Base-by-base conservation (phyloP, 257 asterid genomes). In the Ehretia macrophylla region DNA sequence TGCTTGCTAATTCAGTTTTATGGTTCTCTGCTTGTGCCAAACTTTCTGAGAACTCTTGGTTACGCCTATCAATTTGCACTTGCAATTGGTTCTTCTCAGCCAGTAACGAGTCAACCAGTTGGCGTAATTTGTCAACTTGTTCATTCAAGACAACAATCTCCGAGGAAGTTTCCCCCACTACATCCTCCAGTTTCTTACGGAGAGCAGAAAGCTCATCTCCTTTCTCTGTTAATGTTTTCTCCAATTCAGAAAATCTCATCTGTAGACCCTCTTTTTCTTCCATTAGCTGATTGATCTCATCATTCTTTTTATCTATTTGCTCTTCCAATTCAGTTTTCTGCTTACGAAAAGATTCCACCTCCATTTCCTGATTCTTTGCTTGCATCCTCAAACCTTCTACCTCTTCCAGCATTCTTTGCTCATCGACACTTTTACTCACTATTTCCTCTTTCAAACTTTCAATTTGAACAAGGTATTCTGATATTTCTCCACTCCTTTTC, bases 401-500 rank as follows among this genome's bases (percentile, higher is more conserved):
- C 53, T 66, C 67, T 39, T 60, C 65, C 39, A 38, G 20, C 60
- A 56, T 58, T 64, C 70, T 63, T 44, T 64, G 58, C n/a, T 47
- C 70, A 58, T 70, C 71, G 1, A 48, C 17, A 37, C 17, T 51
- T 53, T 58, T 70, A 40, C 48, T 55, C 19, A 67, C 80, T 60
- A 81, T 59, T 68, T 82, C 90, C 74, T 68, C 73, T 64, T 75
- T 75, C 62, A 81, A 68, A 64, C 58, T 72, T 60, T 73, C 95
- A 17, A 81, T 68, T 70, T 76, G 84, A 69, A 56, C 62, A 32
- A 70, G 52, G 53, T 65, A 60, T 63, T 72, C 81, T 32, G 80
- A 74, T 40, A 73, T 60, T 79, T 83, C 89, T 60, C 66, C 67
- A n/a, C 56, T 69, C 75, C 70, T 69, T 63, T 77, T 76, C 70